Evolutionary conservation across 345 rosid species (phyloP).

Genomic region (Geranium brycei): DNA sequence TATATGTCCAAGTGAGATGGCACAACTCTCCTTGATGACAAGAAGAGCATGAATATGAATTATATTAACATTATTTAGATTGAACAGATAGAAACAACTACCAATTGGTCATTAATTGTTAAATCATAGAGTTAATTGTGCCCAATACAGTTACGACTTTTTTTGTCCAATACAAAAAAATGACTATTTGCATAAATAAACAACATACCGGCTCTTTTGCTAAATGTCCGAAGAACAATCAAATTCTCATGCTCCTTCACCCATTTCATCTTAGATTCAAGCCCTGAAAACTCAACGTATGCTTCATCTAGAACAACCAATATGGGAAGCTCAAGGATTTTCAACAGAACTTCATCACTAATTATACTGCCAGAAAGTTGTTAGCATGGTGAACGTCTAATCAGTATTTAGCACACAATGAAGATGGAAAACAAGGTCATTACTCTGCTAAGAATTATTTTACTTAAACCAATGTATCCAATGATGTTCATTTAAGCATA

Average conservation of each 20-base stretch:
- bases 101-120: not conserved
- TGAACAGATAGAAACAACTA: not conserved
- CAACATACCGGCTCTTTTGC: slow-evolving; percentile 86
- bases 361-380: slow-evolving; percentile 42
- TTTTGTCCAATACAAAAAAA: not conserved
- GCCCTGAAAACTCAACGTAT: slow-evolving; percentile 77
- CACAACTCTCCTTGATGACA: not conserved
- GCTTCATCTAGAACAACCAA: slow-evolving; percentile 94
- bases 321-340: slow-evolving; percentile 66
- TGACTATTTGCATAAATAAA: not conserved
- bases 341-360: slow-evolving; percentile 60
- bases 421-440: not conserved
- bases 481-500: not conserved
- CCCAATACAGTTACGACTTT: too few species aligned
- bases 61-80: not conserved
- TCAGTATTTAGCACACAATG: not conserved
- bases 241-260: slow-evolving; percentile 84
- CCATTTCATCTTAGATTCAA: slow-evolving; percentile 81
- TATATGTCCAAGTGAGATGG: not conserved
- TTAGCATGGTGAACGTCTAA: slow-evolving; percentile 2
- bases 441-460: not conserved
- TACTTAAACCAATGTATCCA: not conserved
- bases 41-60: too few species aligned
- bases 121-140: too few species aligned
- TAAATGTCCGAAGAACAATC: slow-evolving; percentile 86